phyloP scores from a whole-genome alignment of 2,329 filamentous ascomycete species.

The Sporothrix euskadiensis region DNA sequence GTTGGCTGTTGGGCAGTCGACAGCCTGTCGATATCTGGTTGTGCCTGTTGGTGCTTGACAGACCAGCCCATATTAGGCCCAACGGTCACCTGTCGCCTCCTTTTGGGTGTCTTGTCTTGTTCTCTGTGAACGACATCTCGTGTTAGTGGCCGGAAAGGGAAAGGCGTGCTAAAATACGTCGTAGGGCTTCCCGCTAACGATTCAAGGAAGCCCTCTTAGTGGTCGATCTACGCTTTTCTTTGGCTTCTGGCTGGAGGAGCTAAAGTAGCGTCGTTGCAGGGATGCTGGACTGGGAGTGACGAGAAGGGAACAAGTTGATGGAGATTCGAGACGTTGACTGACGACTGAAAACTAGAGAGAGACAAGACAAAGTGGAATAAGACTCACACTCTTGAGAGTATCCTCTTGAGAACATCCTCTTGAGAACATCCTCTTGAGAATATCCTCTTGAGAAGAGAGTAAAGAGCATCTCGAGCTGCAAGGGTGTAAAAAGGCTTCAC shows the following conservation, averaged over 20 bases:
- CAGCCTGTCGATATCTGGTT: not conserved
- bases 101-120: not conserved
- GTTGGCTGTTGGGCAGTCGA: not conserved
- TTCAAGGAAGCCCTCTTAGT: not conserved
- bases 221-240: not conserved
- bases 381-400: no score
- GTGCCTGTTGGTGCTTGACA: not conserved
- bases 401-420: no score
- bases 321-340: no score
- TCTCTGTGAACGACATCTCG: not conserved
- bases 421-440: no score
- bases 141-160: conserved; percentile 18
- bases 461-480: no score
- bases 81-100: not conserved
- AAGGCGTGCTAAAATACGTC: not conserved
- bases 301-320: no score
- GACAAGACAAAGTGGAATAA: no score
- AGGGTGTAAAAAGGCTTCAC: no score
- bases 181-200: not conserved
- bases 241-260: no score
- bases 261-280: not conserved
- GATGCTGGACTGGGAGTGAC: not conserved
- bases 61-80: not conserved
- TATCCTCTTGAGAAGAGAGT: no score
- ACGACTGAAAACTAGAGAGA: no score